Evolutionary conservation across 352 stramenopile species (phyloP).

Genomic region (Phytophthora colocasiae): DNA sequence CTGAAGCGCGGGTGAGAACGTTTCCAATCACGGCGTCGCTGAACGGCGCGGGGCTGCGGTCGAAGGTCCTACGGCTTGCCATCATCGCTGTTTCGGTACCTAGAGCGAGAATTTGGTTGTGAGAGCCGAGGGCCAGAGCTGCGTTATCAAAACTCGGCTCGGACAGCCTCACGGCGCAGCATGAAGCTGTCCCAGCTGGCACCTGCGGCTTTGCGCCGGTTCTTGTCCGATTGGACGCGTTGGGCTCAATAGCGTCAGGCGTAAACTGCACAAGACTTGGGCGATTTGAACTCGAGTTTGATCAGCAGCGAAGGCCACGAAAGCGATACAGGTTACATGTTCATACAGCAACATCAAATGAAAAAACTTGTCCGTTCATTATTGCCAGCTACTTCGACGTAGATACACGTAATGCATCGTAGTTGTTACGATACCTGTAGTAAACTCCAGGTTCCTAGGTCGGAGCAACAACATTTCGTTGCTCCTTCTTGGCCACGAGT

Average conservation of each 20-base stretch:
- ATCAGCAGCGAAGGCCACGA: not conserved
- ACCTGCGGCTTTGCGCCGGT: constrained; percentile 12
- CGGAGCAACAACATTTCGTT: no score
- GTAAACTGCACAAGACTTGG: constrained; percentile 35
- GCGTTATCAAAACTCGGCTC: constrained; percentile 38
- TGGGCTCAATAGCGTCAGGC: constrained; percentile 37
- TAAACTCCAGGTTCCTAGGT: no score
- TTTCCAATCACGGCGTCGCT: constrained; percentile 42
- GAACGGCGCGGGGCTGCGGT: constrained; percentile 26
- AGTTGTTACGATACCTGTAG: no score
- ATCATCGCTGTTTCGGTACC: constrained; percentile 29
- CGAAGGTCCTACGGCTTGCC: constrained; percentile 29
- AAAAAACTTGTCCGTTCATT: no score
- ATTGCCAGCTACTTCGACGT: no score
- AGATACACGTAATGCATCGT: no score
- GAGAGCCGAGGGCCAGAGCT: constrained; percentile 4
- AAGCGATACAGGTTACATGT: no score
- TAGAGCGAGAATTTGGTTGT: constrained; percentile 25
- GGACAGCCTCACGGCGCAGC: constrained; percentile 23
- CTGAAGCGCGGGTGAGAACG: constrained; percentile 24
- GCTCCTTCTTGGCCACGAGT: constrained; percentile 18
- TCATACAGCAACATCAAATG: no score
- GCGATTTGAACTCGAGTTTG: constrained; percentile 36
- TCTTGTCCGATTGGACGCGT: constrained; percentile 16
- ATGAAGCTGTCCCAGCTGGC: constrained; percentile 37